These are phyloP conservation scores for Blastobotrys aristatus DNA, from an alignment of 1,139 yeast genomes.

Conservation along the genomic window DNA sequence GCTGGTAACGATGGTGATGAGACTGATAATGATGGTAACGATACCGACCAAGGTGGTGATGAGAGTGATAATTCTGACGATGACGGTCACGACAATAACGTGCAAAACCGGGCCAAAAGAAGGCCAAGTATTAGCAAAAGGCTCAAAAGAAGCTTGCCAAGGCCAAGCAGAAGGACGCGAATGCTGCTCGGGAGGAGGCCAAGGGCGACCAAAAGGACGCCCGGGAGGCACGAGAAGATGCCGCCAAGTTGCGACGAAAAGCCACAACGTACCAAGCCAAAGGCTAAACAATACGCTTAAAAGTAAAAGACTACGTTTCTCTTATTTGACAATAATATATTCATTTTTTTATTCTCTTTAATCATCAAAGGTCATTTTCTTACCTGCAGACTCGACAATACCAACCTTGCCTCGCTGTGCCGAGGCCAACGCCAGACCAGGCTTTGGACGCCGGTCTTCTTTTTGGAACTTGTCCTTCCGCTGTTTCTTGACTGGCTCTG, in stretches of 20 bases:
- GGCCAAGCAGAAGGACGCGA: not conserved
- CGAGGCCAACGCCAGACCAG: constrained; percentile 81
- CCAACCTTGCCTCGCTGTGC: constrained; percentile 92
- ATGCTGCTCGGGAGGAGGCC: no score
- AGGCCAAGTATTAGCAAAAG: not conserved
- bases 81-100: no score
- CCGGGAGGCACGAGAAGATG: no score
- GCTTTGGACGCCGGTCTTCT: constrained; percentile 37
- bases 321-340: no score
- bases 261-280: no score
- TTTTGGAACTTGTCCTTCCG: not conserved
- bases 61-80: no score
- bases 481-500: constrained; percentile 25
- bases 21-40: not conserved
- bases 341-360: not conserved
- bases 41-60: no score
- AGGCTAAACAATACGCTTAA: no score
- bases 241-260: no score
- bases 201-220: no score
- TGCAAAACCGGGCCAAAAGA: not conserved
- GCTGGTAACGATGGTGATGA: not conserved
- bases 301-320: no score
- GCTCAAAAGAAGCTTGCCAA: not conserved
- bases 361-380: constrained; percentile 58
- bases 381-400: constrained; percentile 86